A percentile compares a stretch with the other conserved stretches of the same genome.
phyloP scores from a whole-genome alignment of 345 rosid genomes.

The Lepidium didymum region DNA sequence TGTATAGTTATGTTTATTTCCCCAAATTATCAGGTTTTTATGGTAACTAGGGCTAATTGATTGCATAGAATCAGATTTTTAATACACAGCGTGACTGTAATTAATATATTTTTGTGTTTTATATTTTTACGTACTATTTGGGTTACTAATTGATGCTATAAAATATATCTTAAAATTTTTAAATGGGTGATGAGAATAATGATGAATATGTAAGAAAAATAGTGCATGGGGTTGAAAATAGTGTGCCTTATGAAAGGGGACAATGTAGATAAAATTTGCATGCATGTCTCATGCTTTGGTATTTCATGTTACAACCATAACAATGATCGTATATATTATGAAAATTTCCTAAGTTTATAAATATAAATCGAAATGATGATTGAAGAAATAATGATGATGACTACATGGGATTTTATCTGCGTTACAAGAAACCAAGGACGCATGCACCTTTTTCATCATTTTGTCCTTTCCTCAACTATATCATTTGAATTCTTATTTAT shows the following conservation, averaged over 20 bases:
- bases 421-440: conserved; percentile 35
- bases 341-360: background rate
- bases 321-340: conserved; percentile 23
- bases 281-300: conserved; percentile 17
- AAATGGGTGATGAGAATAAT: conserved; percentile 13
- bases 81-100: too few species aligned
- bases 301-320: background rate
- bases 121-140: background rate
- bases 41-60: too few species aligned
- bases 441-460: conserved; percentile 37
- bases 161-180: background rate
- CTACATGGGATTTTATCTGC: conserved; percentile 32
- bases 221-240: conserved; percentile 22
- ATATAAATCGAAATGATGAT: conserved; percentile 12
- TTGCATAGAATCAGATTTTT: too few species aligned
- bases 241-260: conserved; percentile 21
- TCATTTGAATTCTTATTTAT: conserved; percentile 9
- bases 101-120: too few species aligned
- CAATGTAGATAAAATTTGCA: conserved; percentile 19
- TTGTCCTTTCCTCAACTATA: conserved; percentile 32
- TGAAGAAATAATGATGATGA: conserved; percentile 27
- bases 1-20: too few species aligned
- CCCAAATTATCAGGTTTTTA: too few species aligned
- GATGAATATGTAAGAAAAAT: conserved; percentile 2
- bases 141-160: background rate